Evolutionary conservation across 306 rosid species (phyloP).

Genomic region (Fragaria nilgerrensis): DNA sequence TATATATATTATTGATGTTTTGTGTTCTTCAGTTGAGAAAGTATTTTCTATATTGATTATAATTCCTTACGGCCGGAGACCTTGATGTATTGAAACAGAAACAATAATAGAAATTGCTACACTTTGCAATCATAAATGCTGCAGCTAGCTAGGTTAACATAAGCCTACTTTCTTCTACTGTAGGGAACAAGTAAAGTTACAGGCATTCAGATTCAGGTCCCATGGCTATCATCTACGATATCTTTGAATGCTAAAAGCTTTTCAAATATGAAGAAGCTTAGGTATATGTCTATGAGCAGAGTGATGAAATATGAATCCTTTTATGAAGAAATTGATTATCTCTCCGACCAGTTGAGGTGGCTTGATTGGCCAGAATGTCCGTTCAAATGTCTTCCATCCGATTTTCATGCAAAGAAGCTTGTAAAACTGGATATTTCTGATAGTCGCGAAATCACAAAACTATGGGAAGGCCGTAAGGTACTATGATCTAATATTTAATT

Average conservation of each 20-base stretch:
- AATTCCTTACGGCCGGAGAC: too few relatives aligned
- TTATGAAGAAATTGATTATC: constrained; percentile 20
- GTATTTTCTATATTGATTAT: too few relatives aligned
- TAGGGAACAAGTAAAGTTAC: neutral
- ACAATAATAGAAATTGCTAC: too few relatives aligned
- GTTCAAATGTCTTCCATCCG: constrained; percentile 22
- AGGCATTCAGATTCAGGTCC: neutral
- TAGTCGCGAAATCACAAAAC: constrained; percentile 17
- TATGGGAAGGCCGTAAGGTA: constrained; percentile 25
- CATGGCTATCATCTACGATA: neutral
- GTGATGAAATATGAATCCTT: neutral
- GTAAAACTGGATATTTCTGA: constrained; percentile 24
- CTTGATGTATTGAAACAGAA: neutral
- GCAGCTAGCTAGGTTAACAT: too few relatives aligned
- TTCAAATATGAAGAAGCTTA: constrained; percentile 23
- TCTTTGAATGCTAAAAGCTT: constrained; percentile 28
- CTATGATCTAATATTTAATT: neutral
- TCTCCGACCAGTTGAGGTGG: constrained; percentile 19
- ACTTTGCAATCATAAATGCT: too few relatives aligned
- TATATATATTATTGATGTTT: neutral
- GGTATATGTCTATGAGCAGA: constrained; percentile 20
- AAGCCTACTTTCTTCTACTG: too few relatives aligned
- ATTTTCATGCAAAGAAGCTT: constrained; percentile 35
- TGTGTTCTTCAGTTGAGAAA: too few relatives aligned
- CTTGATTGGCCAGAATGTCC: constrained; percentile 40